phyloP scores from a whole-genome alignment of 2,329 filamentous ascomycete species.

The Cercospora sp. region DNA sequence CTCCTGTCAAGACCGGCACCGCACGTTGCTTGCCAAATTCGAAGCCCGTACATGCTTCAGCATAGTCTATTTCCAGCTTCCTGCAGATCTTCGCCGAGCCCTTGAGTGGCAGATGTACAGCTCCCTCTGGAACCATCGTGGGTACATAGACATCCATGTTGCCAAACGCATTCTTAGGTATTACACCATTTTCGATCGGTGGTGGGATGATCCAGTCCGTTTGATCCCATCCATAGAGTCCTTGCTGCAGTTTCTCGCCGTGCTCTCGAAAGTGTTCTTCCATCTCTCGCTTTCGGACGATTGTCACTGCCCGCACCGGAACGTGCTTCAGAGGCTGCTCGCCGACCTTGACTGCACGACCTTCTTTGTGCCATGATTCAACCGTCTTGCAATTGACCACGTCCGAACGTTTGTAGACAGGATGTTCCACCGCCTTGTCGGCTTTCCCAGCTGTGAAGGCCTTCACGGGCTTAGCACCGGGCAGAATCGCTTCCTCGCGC shows the following conservation, averaged over 20 bases:
- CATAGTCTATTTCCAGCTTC: constrained; percentile 80
- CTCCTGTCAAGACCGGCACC: constrained; percentile 85
- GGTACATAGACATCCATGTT: constrained; percentile 96
- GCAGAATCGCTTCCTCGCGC: constrained; percentile 82
- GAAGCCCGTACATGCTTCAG: constrained; percentile 93
- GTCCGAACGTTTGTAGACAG: constrained; percentile 77
- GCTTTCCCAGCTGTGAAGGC: constrained; percentile 76
- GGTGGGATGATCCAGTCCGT: constrained; percentile 97
- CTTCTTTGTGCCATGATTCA: constrained; percentile 98
- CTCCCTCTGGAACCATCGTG: constrained; percentile 86
- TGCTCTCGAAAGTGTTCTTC: constrained; percentile 78
- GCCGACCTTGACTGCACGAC: constrained; percentile 70
- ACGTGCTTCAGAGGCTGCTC: constrained; percentile 80
- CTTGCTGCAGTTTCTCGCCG: constrained; percentile 82
- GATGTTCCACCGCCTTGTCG: constrained; percentile 70
- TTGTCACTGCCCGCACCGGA: constrained; percentile 86
- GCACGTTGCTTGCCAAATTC: constrained; percentile 95
- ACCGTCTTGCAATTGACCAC: constrained; percentile 84
- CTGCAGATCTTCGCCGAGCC: constrained; percentile 80
- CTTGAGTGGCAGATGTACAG: constrained; percentile 77
- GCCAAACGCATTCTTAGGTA: constrained; percentile 91
- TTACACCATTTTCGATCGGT: constrained; percentile 73
- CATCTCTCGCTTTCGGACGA: constrained; percentile 82
- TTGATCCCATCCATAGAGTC: constrained; percentile 78
- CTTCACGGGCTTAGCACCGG: constrained; percentile 68